Percentiles rank a stretch among this genome's conserved stretches.
Evolutionary conservation across 495 filamentous ascomycete genomes (phyloP).

Genomic region (Annulohypoxylon maeteangense): DNA sequence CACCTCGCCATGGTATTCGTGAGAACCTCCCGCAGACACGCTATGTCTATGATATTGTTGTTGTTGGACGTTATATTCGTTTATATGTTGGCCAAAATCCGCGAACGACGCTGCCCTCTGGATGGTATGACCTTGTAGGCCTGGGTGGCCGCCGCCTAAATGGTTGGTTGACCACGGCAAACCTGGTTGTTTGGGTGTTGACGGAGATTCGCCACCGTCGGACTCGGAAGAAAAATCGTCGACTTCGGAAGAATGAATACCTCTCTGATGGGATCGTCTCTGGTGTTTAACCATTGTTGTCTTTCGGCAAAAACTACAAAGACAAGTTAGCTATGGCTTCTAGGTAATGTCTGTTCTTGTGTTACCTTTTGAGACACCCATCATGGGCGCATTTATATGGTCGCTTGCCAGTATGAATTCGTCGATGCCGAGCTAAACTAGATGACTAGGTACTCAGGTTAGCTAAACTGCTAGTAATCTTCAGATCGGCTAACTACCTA

Average conservation of each 20-base stretch:
- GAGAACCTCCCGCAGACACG: conserved; percentile 51
- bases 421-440: conserved; percentile 84
- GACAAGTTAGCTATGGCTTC: conserved; percentile 28
- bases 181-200: conserved; percentile 57
- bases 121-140: conserved; percentile 44
- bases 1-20: conserved; percentile 52
- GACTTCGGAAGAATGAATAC: conserved; percentile 62
- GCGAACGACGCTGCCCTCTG: conserved; percentile 58
- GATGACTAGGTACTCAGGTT: conserved; percentile 78
- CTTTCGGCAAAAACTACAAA: conserved; percentile 82
- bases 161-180: conserved; percentile 53
- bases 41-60: conserved; percentile 59
- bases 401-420: conserved; percentile 86
- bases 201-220: conserved; percentile 60
- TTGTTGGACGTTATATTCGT: conserved; percentile 52
- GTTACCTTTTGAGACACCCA: conserved; percentile 83
- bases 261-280: conserved; percentile 72
- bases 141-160: conserved; percentile 36
- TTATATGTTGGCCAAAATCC: conserved; percentile 58
- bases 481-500: conserved; percentile 53
- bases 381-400: conserved; percentile 84
- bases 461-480: conserved; percentile 44
- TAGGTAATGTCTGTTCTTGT: conserved; percentile 6
- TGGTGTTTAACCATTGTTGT: conserved; percentile 90
- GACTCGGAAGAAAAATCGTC: conserved; percentile 68